These are phyloP conservation scores for Fusarium sp. DNA, from an alignment of 2,329 filamentous ascomycete species.

Conservation along the genomic window DNA sequence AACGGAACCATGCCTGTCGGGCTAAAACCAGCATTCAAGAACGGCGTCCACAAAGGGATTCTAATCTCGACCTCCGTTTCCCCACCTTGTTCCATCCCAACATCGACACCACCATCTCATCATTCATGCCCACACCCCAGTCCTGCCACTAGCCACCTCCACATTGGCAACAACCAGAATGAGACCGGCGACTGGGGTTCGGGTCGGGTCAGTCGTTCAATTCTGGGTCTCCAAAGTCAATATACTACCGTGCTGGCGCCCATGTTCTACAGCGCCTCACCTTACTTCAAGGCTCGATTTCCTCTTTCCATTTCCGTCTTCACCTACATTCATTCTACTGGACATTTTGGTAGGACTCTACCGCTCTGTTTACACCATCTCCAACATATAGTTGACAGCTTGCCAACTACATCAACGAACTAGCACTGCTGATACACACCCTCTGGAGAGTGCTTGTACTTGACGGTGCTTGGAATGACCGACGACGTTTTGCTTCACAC, in stretches of 20 bases:
- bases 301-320: slow-evolving; percentile 40
- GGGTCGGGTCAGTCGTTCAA: slow-evolving; percentile 48
- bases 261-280: slow-evolving; percentile 40
- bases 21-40: slow-evolving; percentile 38
- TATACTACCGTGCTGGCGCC: slow-evolving; percentile 39
- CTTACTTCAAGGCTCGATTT: slow-evolving; percentile 45
- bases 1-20: slow-evolving; percentile 23
- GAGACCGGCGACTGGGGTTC: slow-evolving; percentile 46
- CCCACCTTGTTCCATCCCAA: slow-evolving; percentile 44
- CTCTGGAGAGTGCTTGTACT: slow-evolving; percentile 23
- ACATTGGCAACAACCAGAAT: slow-evolving; percentile 48
- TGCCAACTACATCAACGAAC: slow-evolving; percentile 9
- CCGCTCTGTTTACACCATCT: slow-evolving; percentile 16
- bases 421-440: slow-evolving; percentile 18
- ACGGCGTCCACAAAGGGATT: slow-evolving; percentile 38
- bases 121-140: slow-evolving; percentile 46
- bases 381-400: slow-evolving; percentile 22
- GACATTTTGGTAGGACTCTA: slow-evolving; percentile 30
- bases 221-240: slow-evolving; percentile 42
- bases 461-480: slow-evolving; percentile 19
- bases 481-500: slow-evolving; percentile 6
- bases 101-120: slow-evolving; percentile 49
- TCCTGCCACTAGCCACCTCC: slow-evolving; percentile 50
- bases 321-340: slow-evolving; percentile 32
- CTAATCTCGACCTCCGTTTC: slow-evolving; percentile 43